phyloP scores from a whole-genome alignment of 805 yeast species.

The Sungouiozyma intestinalis region DNA sequence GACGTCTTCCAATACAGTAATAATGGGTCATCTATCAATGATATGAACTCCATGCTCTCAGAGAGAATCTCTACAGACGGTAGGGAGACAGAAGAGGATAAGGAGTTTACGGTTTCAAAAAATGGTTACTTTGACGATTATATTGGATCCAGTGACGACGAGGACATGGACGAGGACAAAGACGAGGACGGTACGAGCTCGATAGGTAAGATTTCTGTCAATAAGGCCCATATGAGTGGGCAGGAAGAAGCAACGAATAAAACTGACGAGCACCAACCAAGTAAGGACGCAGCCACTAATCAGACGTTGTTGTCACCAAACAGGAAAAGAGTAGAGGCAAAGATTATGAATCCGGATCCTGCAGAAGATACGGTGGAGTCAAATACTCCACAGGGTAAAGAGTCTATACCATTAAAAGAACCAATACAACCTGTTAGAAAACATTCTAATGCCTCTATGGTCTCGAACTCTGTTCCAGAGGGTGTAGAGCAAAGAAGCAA shows the following conservation, averaged over 20 bases:
- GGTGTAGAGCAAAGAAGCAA: neutral
- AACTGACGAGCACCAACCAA: neutral
- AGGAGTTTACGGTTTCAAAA: constrained; percentile 14
- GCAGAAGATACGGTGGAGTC: neutral
- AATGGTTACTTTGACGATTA: constrained; percentile 16
- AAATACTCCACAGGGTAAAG: neutral
- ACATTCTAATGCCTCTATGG: neutral
- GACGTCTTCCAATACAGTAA: neutral
- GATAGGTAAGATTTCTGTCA: too few species aligned
- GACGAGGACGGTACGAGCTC: constrained; percentile 1
- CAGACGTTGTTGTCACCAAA: neutral
- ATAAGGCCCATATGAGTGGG: too few species aligned
- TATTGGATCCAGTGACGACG: constrained; percentile 2
- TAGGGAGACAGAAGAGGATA: constrained; percentile 7
- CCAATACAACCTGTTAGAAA: neutral
- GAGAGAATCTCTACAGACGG: neutral
- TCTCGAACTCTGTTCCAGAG: neutral
- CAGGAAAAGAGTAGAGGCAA: neutral
- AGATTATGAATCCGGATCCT: neutral
- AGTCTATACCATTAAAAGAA: neutral
- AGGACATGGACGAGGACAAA: constrained; percentile 2
- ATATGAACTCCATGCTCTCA: neutral
- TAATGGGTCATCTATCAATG: neutral
- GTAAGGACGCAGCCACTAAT: neutral
- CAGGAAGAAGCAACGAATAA: neutral